A percentile compares a stretch with the other conserved stretches of the same genome.
These are phyloP conservation scores for Narthecium ossifragum DNA, from an alignment of 106 monocot genomes.

Conservation along the genomic window DNA sequence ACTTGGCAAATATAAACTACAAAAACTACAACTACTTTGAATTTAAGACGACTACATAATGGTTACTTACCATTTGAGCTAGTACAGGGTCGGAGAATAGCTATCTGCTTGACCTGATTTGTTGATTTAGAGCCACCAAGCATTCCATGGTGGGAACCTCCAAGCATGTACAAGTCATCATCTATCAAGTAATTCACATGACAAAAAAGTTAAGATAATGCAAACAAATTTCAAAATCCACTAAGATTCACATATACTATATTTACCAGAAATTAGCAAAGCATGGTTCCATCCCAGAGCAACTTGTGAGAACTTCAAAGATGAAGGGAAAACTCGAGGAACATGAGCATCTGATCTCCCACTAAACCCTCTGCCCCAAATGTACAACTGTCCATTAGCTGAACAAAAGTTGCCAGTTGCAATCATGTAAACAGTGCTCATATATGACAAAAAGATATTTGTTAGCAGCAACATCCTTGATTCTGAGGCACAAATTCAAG, in stretches of 20 bases:
- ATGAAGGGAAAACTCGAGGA: conserved; percentile 25
- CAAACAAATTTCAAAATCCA: neutral
- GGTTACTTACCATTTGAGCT: conserved; percentile 13
- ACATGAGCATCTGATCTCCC: conserved; percentile 18
- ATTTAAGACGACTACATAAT: neutral
- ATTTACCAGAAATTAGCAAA: conserved; percentile 52
- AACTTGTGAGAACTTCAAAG: conserved; percentile 51
- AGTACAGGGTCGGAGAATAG: conserved; percentile 8
- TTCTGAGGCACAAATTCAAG: no score
- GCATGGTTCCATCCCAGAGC: conserved; percentile 82
- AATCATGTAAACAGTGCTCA: neutral
- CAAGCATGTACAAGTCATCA: conserved; percentile 48
- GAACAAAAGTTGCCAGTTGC: neutral
- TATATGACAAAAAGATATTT: no score
- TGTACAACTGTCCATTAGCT: conserved; percentile 59
- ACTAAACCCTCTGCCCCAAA: conserved; percentile 60
- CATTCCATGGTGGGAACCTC: conserved; percentile 35
- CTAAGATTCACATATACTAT: neutral
- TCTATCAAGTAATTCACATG: conserved; percentile 23
- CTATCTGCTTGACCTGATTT: neutral
- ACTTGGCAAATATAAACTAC: neutral
- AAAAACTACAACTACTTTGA: neutral
- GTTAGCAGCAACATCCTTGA: no score
- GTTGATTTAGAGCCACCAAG: conserved; percentile 9
- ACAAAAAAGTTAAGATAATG: neutral